A percentile compares a stretch with the other conserved stretches of the same genome.
These are phyloP conservation scores for Mycena galericulata DNA, from an alignment of 768 basidiomycete species.

Conservation along the genomic window DNA sequence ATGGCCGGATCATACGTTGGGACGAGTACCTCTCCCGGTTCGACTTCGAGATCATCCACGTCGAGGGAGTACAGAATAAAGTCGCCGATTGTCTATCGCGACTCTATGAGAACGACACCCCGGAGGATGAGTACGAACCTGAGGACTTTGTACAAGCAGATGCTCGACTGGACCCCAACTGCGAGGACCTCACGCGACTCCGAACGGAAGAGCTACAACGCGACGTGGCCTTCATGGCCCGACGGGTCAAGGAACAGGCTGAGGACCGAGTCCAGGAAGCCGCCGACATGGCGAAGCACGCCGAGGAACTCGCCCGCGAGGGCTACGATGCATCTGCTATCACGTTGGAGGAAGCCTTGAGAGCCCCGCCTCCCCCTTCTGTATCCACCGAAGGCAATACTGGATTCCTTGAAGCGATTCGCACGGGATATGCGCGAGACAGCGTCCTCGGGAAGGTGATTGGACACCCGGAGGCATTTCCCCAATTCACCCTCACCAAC, in stretches of 20 bases:
- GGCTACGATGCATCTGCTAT: neutral
- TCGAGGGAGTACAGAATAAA: constrained; percentile 40
- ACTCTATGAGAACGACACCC: constrained; percentile 39
- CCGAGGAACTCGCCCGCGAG: neutral
- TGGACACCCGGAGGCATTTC: neutral
- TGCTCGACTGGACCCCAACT: constrained; percentile 33
- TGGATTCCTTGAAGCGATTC: neutral
- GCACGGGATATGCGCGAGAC: neutral
- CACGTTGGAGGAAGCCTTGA: neutral
- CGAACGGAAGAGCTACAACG: neutral
- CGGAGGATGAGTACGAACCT: constrained; percentile 3
- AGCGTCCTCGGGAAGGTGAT: neutral
- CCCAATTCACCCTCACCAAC: neutral
- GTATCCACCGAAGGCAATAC: neutral
- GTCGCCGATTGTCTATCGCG: constrained; percentile 46
- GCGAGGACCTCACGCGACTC: constrained; percentile 11
- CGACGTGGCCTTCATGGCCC: neutral
- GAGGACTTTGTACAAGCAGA: constrained; percentile 35
- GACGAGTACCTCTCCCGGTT: constrained; percentile 43
- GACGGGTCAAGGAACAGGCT: neutral
- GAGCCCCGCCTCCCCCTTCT: neutral
- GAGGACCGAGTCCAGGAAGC: constrained; percentile 1
- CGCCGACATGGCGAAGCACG: neutral
- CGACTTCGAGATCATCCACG: constrained; percentile 40
- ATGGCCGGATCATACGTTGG: constrained; percentile 39